Percentiles rank a stretch among this genome's conserved stretches.
Evolutionary conservation across 1,284 basidiomycete genomes (phyloP).

Genomic region (Apiotrichum sp.): DNA sequence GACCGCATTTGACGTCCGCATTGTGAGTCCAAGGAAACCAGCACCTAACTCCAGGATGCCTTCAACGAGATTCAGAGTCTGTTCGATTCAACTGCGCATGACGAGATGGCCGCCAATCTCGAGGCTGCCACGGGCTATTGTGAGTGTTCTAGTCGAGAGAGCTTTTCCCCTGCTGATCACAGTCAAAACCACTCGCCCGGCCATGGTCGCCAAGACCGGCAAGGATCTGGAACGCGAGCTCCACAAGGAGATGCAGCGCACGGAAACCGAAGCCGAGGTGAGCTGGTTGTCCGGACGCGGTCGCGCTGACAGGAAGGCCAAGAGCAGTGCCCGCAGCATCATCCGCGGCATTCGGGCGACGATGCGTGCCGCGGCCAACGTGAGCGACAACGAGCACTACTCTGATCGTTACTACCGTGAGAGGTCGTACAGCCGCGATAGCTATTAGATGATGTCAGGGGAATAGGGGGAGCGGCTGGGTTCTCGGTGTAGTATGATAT

Average conservation of each 20-base stretch:
- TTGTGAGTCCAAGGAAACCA: no score
- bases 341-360: background rate
- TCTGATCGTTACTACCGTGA: no score
- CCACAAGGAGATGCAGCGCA: background rate
- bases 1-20: background rate
- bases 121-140: background rate
- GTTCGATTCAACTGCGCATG: background rate
- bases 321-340: background rate
- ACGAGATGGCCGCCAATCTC: background rate
- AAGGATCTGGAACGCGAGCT: background rate
- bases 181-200: background rate
- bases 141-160: background rate
- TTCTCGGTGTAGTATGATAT: no score
- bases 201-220: background rate
- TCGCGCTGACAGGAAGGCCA: background rate
- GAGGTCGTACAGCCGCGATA: background rate
- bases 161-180: no score
- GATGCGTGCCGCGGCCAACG: background rate
- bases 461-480: no score
- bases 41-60: no score
- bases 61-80: background rate
- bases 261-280: background rate
- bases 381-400: no score
- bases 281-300: background rate
- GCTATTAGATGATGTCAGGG: background rate